Conservation (phyloP, 805 yeast genomes). For the Starmerella floris region DNA sequence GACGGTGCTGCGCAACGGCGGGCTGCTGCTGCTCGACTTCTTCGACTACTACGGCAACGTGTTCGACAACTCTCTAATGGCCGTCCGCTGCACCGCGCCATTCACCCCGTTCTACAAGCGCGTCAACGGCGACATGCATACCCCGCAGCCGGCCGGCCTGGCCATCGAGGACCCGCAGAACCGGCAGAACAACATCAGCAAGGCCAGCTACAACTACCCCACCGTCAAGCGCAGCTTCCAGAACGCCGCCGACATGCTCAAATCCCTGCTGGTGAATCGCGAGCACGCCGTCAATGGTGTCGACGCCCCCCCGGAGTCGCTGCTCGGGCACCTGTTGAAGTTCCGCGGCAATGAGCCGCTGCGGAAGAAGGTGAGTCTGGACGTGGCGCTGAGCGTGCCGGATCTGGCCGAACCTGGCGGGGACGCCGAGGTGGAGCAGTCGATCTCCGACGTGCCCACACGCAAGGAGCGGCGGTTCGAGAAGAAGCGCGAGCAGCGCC, state of each 20-base stretch:
- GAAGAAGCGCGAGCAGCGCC: not conserved
- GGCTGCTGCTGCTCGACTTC: constrained; percentile 76
- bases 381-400: constrained; percentile 2
- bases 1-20: constrained; percentile 55
- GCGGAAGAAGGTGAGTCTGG: constrained; percentile 4
- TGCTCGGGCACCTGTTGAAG: constrained; percentile 17
- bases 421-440: not conserved
- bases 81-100: constrained; percentile 48
- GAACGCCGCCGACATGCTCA: constrained; percentile 19
- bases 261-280: constrained; percentile 5
- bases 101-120: constrained; percentile 48
- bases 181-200: constrained; percentile 63
- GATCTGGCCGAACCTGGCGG: not conserved
- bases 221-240: constrained; percentile 67
- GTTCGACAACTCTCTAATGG: constrained; percentile 72
- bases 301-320: constrained; percentile 11
- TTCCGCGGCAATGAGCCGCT: not conserved
- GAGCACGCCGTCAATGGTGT: not conserved
- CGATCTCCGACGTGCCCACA: not conserved
- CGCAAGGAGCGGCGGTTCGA: not conserved
- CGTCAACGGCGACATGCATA: constrained; percentile 38
- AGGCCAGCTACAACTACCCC: constrained; percentile 70
- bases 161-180: constrained; percentile 88
- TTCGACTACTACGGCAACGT: constrained; percentile 84
- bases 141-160: constrained; percentile 39